Evolutionary conservation across 2,329 filamentous ascomycete species (phyloP).

Genomic region (Sclerotinia borealis): DNA sequence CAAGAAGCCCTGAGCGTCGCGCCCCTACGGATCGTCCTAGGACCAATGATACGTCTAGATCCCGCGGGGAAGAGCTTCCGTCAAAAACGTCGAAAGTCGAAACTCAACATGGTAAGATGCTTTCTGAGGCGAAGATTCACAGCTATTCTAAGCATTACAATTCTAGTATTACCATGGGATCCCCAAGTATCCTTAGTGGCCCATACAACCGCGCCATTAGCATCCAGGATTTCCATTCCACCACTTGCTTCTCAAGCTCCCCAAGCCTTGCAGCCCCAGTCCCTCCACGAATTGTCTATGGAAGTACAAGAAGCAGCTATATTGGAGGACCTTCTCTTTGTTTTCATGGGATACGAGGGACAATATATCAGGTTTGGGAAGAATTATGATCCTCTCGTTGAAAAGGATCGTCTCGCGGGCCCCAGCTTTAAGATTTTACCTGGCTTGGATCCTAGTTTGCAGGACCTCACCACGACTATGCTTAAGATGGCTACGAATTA

Average conservation of each 20-base stretch:
- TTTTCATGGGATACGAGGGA: constrained; percentile 98
- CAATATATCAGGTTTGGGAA: constrained; percentile 87
- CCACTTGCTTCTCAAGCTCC: constrained; percentile 74
- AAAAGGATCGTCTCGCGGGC: constrained; percentile 80
- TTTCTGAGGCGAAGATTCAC: not conserved
- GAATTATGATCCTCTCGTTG: constrained; percentile 73
- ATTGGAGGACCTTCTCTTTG: constrained; percentile 84
- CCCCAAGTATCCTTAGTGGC: constrained; percentile 70
- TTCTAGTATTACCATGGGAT: constrained; percentile 55
- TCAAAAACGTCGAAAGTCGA: constrained; percentile 40
- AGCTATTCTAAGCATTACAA: constrained; percentile 10
- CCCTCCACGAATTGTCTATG: constrained; percentile 65
- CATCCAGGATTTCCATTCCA: constrained; percentile 49
- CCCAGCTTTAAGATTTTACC: constrained; percentile 73
- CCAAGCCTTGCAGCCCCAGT: constrained; percentile 57
- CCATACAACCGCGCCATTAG: constrained; percentile 50
- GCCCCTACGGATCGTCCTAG: constrained; percentile 15
- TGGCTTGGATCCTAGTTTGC: constrained; percentile 84
- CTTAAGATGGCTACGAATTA: constrained; percentile 93
- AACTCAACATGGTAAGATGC: constrained; percentile 41
- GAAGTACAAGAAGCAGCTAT: constrained; percentile 82
- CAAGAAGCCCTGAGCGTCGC: constrained; percentile 49
- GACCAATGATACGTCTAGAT: constrained; percentile 24
- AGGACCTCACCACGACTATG: constrained; percentile 83
- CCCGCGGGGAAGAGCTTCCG: constrained; percentile 25